Conservation (phyloP, 495 filamentous ascomycete genomes). For the Talaromyces wortmannii region DNA sequence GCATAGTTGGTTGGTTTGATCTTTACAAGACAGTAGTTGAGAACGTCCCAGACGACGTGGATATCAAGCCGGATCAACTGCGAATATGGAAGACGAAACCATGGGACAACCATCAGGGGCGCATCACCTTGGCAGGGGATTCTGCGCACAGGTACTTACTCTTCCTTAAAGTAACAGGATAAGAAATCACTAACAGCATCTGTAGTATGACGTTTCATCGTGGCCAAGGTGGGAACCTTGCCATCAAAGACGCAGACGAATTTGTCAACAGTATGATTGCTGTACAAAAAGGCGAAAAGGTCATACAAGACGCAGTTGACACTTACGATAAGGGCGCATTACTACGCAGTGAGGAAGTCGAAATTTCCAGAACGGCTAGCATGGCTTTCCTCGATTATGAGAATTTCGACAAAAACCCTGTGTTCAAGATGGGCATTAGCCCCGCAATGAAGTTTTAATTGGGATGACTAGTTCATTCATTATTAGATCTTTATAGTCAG, state of each 20-base stretch:
- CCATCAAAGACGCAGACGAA: constrained; percentile 33
- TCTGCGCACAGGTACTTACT: constrained; percentile 27
- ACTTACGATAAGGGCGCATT: constrained; percentile 1
- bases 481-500: no score
- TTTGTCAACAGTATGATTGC: neutral
- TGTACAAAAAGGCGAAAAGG: neutral
- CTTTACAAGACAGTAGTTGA: neutral
- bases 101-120: constrained; percentile 35
- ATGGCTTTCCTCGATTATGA: constrained; percentile 1
- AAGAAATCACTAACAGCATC: neutral
- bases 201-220: constrained; percentile 25
- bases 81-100: neutral
- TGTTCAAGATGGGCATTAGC: neutral
- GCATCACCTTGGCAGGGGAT: constrained; percentile 42
- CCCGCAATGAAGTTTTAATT: neutral
- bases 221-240: constrained; percentile 44
- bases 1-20: neutral
- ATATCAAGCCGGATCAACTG: neutral
- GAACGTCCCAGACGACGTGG: neutral
- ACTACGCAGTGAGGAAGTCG: neutral
- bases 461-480: neutral
- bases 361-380: neutral
- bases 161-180: neutral
- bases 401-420: neutral
- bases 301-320: neutral